phyloP scores from a whole-genome alignment of 305 asterid genomes.

The Fraxinus nigra region DNA sequence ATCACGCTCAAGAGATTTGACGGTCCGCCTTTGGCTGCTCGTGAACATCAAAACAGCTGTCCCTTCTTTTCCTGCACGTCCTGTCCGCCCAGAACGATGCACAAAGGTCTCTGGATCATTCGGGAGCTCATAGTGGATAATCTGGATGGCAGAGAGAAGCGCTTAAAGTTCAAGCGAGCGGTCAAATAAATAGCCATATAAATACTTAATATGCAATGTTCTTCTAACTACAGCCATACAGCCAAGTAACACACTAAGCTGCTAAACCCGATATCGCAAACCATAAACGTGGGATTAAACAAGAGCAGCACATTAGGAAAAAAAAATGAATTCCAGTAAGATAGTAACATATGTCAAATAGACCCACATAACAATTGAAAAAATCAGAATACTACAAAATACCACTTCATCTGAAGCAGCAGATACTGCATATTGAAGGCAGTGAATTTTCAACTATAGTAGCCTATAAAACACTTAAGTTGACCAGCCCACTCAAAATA shows the following conservation, averaged over 20 bases:
- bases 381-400: not conserved
- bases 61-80: slow-evolving; percentile 92
- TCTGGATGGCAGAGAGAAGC: slow-evolving; percentile 33
- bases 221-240: not conserved
- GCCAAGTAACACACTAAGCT: not conserved
- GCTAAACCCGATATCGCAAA: not conserved
- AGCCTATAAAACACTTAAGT: not conserved
- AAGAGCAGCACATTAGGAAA: not conserved
- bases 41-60: slow-evolving; percentile 80
- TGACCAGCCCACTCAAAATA: not conserved
- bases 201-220: not conserved
- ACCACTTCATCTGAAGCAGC: not conserved
- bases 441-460: not conserved
- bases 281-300: not conserved
- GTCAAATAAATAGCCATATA: not conserved
- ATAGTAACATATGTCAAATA: not conserved
- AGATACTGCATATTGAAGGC: not conserved
- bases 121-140: slow-evolving; percentile 95
- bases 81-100: slow-evolving; percentile 96
- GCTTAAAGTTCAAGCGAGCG: not conserved
- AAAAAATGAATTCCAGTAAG: not conserved
- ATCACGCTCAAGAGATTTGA: slow-evolving; percentile 83
- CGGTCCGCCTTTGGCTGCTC: slow-evolving; percentile 74
- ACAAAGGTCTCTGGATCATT: slow-evolving; percentile 95
- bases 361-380: not conserved